Conservation (phyloP, 2,329 filamentous ascomycete genomes). For the Thelonectria olida region DNA sequence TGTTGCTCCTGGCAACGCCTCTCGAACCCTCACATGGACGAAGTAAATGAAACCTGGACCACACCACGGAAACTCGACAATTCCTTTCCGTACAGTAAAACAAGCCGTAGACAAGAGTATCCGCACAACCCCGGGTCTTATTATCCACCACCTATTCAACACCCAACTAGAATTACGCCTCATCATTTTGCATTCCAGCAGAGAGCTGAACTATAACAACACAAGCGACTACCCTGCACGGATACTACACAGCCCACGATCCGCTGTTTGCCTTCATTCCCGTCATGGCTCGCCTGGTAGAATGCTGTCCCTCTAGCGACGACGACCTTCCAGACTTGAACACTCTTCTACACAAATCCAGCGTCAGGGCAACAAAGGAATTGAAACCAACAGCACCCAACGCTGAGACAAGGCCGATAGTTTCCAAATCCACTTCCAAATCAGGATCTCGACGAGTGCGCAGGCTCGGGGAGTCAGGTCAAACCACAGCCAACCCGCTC, state of each 20-base stretch:
- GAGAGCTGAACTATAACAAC: background rate
- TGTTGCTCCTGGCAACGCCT: background rate
- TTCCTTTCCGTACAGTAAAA: background rate
- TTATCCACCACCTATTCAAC: background rate
- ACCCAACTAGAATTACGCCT: background rate
- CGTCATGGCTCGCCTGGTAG: conserved; percentile 42
- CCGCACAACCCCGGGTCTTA: background rate
- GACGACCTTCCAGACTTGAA: conserved; percentile 55
- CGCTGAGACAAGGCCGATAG: conserved; percentile 28
- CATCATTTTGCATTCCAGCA: background rate
- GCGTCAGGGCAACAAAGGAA: conserved; percentile 26
- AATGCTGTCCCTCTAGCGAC: conserved; percentile 46
- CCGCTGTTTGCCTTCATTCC: background rate
- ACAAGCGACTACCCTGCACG: background rate
- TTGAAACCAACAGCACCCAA: conserved; percentile 9
- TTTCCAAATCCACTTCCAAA: conserved; percentile 37
- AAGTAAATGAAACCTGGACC: background rate
- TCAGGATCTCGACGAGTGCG: conserved; percentile 43
- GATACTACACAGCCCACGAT: background rate
- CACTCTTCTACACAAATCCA: conserved; percentile 38
- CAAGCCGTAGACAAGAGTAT: conserved; percentile 10
- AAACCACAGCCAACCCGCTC: conserved; percentile 41
- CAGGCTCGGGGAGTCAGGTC: conserved; percentile 38
- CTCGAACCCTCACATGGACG: background rate
- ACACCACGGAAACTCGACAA: background rate